Percentiles rank a stretch among this genome's conserved stretches.
These are phyloP conservation scores for Ophiorrhiza pumila DNA, from an alignment of 257 asterid species.

Conservation along the genomic window DNA sequence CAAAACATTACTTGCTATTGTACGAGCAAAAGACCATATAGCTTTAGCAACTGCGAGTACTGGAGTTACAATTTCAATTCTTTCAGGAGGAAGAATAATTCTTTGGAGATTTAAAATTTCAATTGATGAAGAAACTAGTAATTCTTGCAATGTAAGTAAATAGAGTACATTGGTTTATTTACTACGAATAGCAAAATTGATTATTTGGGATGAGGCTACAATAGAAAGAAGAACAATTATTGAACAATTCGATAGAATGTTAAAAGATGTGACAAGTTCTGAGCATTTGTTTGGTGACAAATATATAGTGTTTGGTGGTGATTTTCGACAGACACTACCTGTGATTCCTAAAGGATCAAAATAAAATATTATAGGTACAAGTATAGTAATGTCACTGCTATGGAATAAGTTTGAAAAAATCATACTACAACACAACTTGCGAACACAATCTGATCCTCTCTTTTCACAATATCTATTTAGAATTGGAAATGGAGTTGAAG, in stretches of 20 bases:
- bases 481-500: not conserved
- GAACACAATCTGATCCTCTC: not conserved
- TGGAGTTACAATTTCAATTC: not conserved
- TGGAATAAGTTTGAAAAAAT: not conserved
- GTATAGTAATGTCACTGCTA: rapidly evolving
- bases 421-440: not conserved
- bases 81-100: not conserved
- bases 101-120: not conserved
- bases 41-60: not conserved
- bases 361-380: not conserved
- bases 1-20: not conserved
- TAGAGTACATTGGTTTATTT: not conserved
- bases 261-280: not conserved
- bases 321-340: not conserved
- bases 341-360: not conserved
- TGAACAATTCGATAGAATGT: not conserved
- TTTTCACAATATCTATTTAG: not conserved
- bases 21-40: not conserved
- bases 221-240: not conserved
- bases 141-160: not conserved
- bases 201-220: too few species aligned
- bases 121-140: not conserved
- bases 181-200: not conserved
- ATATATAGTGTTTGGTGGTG: not conserved
- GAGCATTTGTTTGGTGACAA: not conserved